Conservation (phyloP, 495 filamentous ascomycete species). For the Neurospora sublineolata region DNA sequence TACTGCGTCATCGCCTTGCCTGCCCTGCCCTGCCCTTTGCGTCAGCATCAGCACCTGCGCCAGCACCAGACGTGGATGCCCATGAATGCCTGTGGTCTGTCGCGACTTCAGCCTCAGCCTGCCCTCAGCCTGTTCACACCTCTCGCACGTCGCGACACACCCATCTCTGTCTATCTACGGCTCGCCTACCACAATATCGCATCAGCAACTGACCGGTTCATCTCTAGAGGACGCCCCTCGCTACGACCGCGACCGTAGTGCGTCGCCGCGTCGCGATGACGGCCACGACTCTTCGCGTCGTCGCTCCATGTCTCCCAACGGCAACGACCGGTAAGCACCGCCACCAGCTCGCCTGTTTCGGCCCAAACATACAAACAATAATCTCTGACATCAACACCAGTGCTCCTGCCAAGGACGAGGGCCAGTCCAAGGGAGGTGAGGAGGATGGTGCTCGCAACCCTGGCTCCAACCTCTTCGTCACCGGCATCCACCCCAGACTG, state of each 20-base stretch:
- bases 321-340: constrained; percentile 56
- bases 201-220: constrained; percentile 7
- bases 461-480: constrained; percentile 97
- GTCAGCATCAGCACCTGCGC: not conserved
- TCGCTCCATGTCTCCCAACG: constrained; percentile 65
- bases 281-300: constrained; percentile 56
- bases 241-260: constrained; percentile 74
- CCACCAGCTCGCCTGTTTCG: constrained; percentile 25
- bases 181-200: not conserved
- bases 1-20: not conserved
- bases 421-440: constrained; percentile 43
- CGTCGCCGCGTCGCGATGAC: constrained; percentile 74
- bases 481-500: constrained; percentile 91
- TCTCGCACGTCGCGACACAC: not conserved
- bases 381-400: constrained; percentile 12
- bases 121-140: not conserved
- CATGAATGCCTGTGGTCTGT: not conserved
- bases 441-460: constrained; percentile 78
- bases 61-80: not conserved
- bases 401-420: constrained; percentile 18
- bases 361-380: constrained; percentile 21
- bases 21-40: not conserved
- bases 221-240: constrained; percentile 59
- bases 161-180: not conserved
- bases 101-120: not conserved